Evolutionary conservation across 2,329 filamentous ascomycete genomes (phyloP).

Genomic region (Alternaria sp.): DNA sequence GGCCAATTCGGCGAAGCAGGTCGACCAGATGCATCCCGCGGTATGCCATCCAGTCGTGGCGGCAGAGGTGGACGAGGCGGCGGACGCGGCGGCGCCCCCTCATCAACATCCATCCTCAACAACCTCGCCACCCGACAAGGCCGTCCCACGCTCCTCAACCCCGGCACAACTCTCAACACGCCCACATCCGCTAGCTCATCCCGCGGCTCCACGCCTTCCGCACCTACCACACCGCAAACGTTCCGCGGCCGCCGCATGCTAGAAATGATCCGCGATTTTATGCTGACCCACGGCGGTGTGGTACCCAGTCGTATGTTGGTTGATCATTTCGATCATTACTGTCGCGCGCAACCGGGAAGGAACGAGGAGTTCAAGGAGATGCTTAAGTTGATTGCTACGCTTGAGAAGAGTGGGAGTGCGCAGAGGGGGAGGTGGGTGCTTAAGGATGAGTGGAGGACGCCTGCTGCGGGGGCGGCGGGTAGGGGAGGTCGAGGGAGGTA

Average conservation of each 20-base stretch:
- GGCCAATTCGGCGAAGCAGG: constrained; percentile 81
- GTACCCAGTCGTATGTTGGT: constrained; percentile 85
- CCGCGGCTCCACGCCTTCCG: constrained; percentile 36
- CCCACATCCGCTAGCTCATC: constrained; percentile 24
- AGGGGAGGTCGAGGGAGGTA: not conserved
- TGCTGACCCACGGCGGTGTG: constrained; percentile 76
- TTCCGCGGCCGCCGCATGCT: constrained; percentile 53
- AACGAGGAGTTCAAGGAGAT: constrained; percentile 79
- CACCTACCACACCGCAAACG: constrained; percentile 24
- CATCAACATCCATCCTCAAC: constrained; percentile 51
- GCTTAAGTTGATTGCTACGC: constrained; percentile 74
- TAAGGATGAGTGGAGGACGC: constrained; percentile 58
- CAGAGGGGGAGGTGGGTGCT: constrained; percentile 63
- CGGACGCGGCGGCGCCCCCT: constrained; percentile 49
- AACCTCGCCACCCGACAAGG: constrained; percentile 53
- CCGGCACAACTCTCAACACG: constrained; percentile 5
- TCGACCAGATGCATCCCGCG: constrained; percentile 55
- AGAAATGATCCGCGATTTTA: constrained; percentile 73
- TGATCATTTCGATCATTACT: constrained; percentile 86
- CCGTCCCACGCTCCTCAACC: constrained; percentile 17
- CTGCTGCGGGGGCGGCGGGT: not conserved
- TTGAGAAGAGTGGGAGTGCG: constrained; percentile 64
- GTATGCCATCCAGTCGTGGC: constrained; percentile 51
- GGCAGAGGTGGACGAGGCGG: constrained; percentile 42
- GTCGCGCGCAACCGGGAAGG: constrained; percentile 70